phyloP scores from a whole-genome alignment of 495 filamentous ascomycete species.

The Penicillium desertorum region DNA sequence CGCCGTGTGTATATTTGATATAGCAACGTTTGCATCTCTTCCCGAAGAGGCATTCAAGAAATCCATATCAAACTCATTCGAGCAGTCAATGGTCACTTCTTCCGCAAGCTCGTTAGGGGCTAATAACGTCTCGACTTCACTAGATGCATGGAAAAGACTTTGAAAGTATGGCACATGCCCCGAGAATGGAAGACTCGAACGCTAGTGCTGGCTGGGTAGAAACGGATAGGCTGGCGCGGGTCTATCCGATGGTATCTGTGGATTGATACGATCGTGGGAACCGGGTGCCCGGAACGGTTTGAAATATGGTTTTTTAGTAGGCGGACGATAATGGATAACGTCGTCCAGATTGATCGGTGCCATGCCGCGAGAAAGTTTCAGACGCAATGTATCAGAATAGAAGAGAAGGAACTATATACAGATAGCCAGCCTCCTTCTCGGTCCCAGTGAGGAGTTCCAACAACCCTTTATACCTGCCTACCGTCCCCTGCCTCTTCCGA shows the following conservation, averaged over 20 bases:
- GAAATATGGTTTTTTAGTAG: slow-evolving; percentile 5
- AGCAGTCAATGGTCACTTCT: slow-evolving; percentile 6
- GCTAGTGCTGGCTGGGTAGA: not conserved
- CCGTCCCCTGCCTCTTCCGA: not conserved
- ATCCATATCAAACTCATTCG: slow-evolving; percentile 3
- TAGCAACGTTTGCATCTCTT: slow-evolving; percentile 5
- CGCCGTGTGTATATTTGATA: slow-evolving; percentile 4
- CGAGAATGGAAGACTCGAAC: slow-evolving; percentile 2
- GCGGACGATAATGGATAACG: slow-evolving; percentile 7
- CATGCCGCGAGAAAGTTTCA: too few relatives aligned
- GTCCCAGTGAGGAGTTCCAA: not conserved
- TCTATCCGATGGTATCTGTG: slow-evolving; percentile 1
- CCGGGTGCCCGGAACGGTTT: not conserved
- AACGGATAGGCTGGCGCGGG: not conserved
- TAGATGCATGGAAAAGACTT: not conserved
- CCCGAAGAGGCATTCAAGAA: slow-evolving; percentile 4
- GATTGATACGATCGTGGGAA: not conserved
- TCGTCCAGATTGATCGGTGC: slow-evolving; percentile 5
- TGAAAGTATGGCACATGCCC: not conserved
- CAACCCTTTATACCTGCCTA: slow-evolving; percentile 5
- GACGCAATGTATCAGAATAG: slow-evolving; percentile 1
- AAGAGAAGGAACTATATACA: slow-evolving; percentile 3
- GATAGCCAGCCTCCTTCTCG: slow-evolving; percentile 3
- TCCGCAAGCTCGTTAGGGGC: slow-evolving; percentile 4
- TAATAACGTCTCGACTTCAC: slow-evolving; percentile 4